Percentiles rank a stretch among this genome's conserved stretches.
phyloP scores from a whole-genome alignment of 805 yeast genomes.

The Yamadazyma kitorensis region DNA sequence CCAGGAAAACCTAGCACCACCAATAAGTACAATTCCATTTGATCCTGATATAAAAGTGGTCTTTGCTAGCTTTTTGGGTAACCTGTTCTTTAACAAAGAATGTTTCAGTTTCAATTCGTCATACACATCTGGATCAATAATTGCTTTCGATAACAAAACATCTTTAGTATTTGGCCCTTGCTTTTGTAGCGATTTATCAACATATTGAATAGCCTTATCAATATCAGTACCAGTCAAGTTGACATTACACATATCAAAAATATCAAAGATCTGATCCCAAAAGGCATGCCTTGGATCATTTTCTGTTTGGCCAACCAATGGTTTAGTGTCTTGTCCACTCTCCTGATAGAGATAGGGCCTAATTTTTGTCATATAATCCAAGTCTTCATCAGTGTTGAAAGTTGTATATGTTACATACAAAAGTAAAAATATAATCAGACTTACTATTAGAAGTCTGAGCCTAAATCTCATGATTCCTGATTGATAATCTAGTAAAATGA shows the following conservation, averaged over 20 bases:
- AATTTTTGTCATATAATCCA: constrained; percentile 5
- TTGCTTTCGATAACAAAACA: constrained; percentile 24
- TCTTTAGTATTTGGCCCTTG: constrained; percentile 20
- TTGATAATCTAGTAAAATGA: too few relatives aligned
- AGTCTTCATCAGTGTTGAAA: constrained; percentile 1
- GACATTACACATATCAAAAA: constrained; percentile 19
- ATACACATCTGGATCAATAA: constrained; percentile 20
- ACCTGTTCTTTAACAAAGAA: constrained; percentile 14
- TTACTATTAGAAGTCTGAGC: constrained; percentile 4
- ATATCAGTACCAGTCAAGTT: constrained; percentile 15
- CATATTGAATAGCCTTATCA: constrained; percentile 19
- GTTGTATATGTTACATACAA: constrained; percentile 4
- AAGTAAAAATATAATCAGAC: background rate
- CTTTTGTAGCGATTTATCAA: constrained; percentile 17
- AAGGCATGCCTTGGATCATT: constrained; percentile 19
- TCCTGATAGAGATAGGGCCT: constrained; percentile 5
- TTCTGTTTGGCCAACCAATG: constrained; percentile 13
- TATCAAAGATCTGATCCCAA: constrained; percentile 26
- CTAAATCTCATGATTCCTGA: constrained; percentile 6
- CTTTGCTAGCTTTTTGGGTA: constrained; percentile 21
- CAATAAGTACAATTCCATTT: constrained; percentile 32
- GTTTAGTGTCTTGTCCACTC: constrained; percentile 9
- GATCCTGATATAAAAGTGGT: constrained; percentile 21
- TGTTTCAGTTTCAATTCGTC: constrained; percentile 23
- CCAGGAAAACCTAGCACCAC: constrained; percentile 37